A percentile compares a stretch with the other conserved stretches of the same genome.
Evolutionary conservation across 371 early-diverging fungal genomes (phyloP).

Genomic region (Mucor plumbeus): DNA sequence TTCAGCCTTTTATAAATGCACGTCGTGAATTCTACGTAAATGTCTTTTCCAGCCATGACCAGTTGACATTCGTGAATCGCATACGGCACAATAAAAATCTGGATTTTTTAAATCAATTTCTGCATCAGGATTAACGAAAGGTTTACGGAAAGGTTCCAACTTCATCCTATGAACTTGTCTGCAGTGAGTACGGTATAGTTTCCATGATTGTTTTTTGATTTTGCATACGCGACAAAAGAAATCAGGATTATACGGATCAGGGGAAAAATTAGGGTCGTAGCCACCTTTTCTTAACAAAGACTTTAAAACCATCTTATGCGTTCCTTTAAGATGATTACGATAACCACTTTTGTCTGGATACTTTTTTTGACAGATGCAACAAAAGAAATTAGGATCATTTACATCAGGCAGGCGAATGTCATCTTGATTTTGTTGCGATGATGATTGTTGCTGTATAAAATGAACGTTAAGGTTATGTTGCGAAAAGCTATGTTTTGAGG

Average conservation of each 20-base stretch:
- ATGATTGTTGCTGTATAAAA: background rate
- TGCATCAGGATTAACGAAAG: background rate
- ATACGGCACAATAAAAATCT: background rate
- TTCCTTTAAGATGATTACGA: background rate
- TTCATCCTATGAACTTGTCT: background rate
- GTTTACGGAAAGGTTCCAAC: background rate
- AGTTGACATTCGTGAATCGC: too few relatives aligned
- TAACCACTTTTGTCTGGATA: background rate
- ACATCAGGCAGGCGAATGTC: background rate
- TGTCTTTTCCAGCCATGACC: too few relatives aligned
- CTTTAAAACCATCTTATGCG: background rate
- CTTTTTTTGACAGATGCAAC: background rate
- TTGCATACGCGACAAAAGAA: conserved; percentile 1
- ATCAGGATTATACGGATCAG: background rate
- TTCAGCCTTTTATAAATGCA: too few relatives aligned
- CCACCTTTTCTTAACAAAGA: background rate
- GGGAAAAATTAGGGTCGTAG: background rate
- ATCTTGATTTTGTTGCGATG: background rate
- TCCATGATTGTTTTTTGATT: background rate
- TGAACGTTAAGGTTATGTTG: background rate
- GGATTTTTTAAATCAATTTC: background rate
- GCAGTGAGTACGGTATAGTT: background rate
- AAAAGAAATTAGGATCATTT: background rate
- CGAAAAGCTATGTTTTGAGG: background rate
- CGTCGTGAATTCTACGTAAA: too few relatives aligned